Evolutionary conservation across 108 stramenopile species (phyloP).

Genomic region (Cyclotella distinguenda): DNA sequence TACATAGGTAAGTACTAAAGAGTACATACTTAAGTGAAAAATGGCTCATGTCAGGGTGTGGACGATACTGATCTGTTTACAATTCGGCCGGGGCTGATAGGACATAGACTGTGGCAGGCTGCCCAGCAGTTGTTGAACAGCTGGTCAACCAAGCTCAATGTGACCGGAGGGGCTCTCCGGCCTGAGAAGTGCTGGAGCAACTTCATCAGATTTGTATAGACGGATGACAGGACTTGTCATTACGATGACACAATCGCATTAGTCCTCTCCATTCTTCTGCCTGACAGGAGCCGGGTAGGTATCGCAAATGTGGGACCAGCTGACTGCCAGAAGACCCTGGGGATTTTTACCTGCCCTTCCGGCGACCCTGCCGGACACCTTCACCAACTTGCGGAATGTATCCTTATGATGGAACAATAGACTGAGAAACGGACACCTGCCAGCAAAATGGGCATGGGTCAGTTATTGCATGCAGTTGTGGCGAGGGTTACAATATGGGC

Average conservation of each 20-base stretch:
- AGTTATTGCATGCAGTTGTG: constrained; percentile 22
- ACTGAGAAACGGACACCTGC: neutral
- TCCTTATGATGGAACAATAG: neutral
- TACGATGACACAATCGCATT: neutral
- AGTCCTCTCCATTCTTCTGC: neutral
- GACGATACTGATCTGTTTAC: constrained; percentile 13
- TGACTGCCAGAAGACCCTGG: constrained; percentile 21
- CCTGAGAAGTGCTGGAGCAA: too few species aligned
- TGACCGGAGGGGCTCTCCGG: neutral
- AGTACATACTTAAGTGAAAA: too few species aligned
- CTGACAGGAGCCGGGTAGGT: neutral
- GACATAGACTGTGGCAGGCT: neutral
- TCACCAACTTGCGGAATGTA: neutral
- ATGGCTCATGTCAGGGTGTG: too few species aligned
- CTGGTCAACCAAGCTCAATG: neutral
- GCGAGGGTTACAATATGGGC: constrained; percentile 16
- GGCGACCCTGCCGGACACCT: neutral
- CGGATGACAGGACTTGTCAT: too few species aligned
- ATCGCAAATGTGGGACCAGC: neutral
- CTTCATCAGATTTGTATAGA: too few species aligned
- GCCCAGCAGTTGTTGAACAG: too few species aligned
- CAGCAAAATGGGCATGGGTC: constrained; percentile 7
- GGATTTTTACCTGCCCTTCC: neutral
- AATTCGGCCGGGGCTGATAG: neutral
- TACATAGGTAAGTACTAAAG: too few species aligned